Base-by-base conservation (phyloP, 805 yeast species). In the Teunomyces pallodes region DNA sequence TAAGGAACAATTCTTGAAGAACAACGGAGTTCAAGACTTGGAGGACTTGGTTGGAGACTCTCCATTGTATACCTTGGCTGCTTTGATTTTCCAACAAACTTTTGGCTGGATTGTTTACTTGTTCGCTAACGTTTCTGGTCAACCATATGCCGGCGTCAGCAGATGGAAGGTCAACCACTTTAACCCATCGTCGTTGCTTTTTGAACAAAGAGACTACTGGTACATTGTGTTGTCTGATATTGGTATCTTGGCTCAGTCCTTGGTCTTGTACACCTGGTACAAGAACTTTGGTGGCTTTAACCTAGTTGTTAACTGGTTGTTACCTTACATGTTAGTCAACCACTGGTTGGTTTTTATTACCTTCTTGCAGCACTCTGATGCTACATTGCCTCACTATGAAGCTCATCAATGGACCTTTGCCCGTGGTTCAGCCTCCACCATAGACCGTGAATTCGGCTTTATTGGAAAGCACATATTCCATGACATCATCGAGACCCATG, bases 331-430 rank as follows among this genome's bases (percentile, higher is more conserved):
- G 42, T 76, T 76, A 73, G 83, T 80, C 45, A 81, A 81, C 70
- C 84, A 81, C 61, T 81, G 86, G 86, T 72, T 81, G 59, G 86
- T 81, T 33, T 77, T 81, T 57, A 79, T 81, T 53, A 81, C 86
- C 14, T 81, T 72, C 65, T 72, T 81, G 55, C 86, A 81, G 66
- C 86, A 81, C 64, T 76, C 85, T 14, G 84, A 80, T 61, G 77
- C 82, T 43, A 62, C 75, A 2, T 69, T 80, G 75, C 84, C 86
- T 35, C 86, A 81, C 60, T 81, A 81, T 63, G 77, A 73, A 42
- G 76, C 73, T 45, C 58, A 62, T 13, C 77, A 79, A 65, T 81
- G 86, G 86, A 81, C 76, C 49, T 81, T 81, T 55, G 85, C 85
- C 48, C 72, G 82, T 59, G 86, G 86, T 62, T 84, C 86, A 7